Evolutionary conservation across 192 early-diverging fungal genomes (phyloP).

Genomic region (Backusella parvicylindrica): DNA sequence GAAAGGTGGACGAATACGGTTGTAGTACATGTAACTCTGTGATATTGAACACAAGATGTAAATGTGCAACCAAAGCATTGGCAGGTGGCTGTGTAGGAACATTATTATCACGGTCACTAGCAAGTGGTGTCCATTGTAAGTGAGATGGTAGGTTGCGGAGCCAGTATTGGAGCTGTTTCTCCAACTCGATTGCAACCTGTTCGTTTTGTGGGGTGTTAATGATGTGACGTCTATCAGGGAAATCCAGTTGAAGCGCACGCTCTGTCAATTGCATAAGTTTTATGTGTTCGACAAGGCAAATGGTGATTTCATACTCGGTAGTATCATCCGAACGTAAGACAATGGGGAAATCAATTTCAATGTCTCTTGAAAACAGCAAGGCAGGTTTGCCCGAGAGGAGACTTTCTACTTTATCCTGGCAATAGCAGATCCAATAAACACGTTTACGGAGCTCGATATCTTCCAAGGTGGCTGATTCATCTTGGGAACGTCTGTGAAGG

Average conservation of each 20-base stretch:
- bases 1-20: conserved; percentile 8
- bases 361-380: conserved; percentile 10
- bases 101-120: not conserved
- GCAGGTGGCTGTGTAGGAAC: conserved; percentile 19
- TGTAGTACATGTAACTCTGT: conserved; percentile 12
- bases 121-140: conserved; percentile 23
- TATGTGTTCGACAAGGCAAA: conserved; percentile 14
- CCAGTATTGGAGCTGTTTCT: conserved; percentile 21
- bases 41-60: conserved; percentile 31
- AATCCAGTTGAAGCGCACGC: not conserved
- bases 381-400: conserved; percentile 1
- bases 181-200: not conserved
- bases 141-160: conserved; percentile 6
- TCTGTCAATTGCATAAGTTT: conserved; percentile 32
- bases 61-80: conserved; percentile 21
- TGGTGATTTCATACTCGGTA: conserved; percentile 16
- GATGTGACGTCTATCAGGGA: conserved; percentile 7
- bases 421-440: conserved; percentile 33
- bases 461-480: not conserved
- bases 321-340: conserved; percentile 22
- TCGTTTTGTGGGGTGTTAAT: not conserved
- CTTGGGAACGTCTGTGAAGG: conserved; percentile 3
- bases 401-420: conserved; percentile 24
- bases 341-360: conserved; percentile 21
- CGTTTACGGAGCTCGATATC: conserved; percentile 29